phyloP scores from a whole-genome alignment of 148 eudicot species.

The Polygonum aviculare region DNA sequence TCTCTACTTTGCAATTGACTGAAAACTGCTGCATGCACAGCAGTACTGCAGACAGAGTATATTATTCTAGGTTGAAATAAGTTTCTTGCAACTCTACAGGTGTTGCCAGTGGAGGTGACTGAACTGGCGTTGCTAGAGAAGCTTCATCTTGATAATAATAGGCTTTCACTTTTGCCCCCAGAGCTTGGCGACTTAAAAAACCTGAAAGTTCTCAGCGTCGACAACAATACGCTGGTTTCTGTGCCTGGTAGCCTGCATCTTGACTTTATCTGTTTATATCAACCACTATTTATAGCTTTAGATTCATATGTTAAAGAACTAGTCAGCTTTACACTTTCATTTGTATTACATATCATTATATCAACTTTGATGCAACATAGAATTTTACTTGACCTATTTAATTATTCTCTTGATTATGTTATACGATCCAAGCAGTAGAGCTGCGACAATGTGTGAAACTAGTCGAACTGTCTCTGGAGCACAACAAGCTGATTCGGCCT shows the following conservation, averaged over 20 bases:
- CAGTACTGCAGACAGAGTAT: background rate
- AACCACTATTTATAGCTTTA: background rate
- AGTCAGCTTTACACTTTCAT: background rate
- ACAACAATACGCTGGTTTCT: slow-evolving; percentile 74
- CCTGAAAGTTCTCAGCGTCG: slow-evolving; percentile 81
- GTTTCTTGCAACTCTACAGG: slow-evolving; percentile 30
- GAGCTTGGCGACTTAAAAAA: slow-evolving; percentile 83
- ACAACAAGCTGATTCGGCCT: slow-evolving; percentile 95
- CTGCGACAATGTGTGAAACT: slow-evolving; percentile 84
- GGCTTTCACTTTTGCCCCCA: slow-evolving; percentile 70
- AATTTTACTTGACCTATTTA: background rate
- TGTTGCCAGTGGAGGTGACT: slow-evolving; percentile 81
- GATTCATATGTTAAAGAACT: background rate
- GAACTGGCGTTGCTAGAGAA: slow-evolving; percentile 79
- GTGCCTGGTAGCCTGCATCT: slow-evolving; percentile 68
- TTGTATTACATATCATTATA: background rate
- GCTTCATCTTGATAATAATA: slow-evolving; percentile 81
- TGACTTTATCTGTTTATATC: background rate
- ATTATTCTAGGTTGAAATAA: background rate
- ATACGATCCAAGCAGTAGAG: slow-evolving; percentile 49
- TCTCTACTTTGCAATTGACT: background rate
- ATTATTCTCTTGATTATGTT: background rate
- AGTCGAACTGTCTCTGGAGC: slow-evolving; percentile 92
- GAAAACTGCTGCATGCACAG: background rate
- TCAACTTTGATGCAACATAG: background rate